phyloP scores from a whole-genome alignment of 495 filamentous ascomycete genomes.

The Echria macrotheca region DNA sequence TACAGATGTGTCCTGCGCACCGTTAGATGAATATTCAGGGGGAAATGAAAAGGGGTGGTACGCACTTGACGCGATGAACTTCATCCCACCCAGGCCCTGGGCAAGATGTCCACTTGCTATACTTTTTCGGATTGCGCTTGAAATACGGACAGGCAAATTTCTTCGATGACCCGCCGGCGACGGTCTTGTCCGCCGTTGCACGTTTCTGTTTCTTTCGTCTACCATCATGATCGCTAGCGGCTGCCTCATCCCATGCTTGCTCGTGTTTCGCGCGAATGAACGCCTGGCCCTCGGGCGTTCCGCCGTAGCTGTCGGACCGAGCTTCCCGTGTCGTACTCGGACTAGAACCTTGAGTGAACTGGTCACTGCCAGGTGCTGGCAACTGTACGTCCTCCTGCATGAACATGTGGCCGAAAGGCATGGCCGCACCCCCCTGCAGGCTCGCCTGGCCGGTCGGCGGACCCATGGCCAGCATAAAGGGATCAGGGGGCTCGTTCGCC shows the following conservation, averaged over 20 bases:
- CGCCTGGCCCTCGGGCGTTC: not conserved
- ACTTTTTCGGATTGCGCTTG: constrained; percentile 28
- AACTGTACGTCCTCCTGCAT: no score
- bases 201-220: constrained; percentile 19
- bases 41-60: not conserved
- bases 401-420: no score
- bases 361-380: no score
- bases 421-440: no score
- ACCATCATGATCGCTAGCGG: constrained; percentile 16
- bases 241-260: constrained; percentile 7
- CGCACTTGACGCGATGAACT: constrained; percentile 32
- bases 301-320: not conserved
- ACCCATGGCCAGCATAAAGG: no score
- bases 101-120: constrained; percentile 28
- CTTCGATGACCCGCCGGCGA: not conserved
- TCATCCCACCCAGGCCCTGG: constrained; percentile 31
- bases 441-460: no score
- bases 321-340: no score
- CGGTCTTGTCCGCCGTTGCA: not conserved
- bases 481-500: no score
- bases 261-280: constrained; percentile 5
- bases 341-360: no score
- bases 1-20: constrained; percentile 25
- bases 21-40: not conserved
- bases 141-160: constrained; percentile 32